Conservation (phyloP, 129 eudicot genomes). For the Rutidosis leptorrhynchoides region DNA sequence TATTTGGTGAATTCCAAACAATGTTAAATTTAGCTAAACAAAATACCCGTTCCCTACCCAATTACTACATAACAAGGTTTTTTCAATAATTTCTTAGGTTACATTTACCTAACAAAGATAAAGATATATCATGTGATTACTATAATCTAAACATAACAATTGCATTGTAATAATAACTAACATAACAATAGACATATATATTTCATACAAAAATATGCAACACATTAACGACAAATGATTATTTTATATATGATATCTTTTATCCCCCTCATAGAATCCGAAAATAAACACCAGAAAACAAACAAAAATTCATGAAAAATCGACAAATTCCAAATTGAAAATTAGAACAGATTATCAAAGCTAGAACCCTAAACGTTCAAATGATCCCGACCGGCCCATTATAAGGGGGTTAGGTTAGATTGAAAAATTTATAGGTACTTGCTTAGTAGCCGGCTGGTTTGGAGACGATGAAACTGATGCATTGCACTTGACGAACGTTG, state of each 20-base stretch:
- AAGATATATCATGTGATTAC: background rate
- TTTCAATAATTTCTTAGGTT: background rate
- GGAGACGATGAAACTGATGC: constrained; percentile 70
- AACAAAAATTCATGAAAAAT: constrained; percentile 14
- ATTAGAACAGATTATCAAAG: constrained; percentile 15
- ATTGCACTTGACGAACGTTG: constrained; percentile 74
- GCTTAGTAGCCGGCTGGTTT: constrained; percentile 41
- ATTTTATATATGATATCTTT: constrained; percentile 26
- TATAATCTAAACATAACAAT: background rate
- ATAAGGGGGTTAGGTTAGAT: constrained; percentile 23
- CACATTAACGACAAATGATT: constrained; percentile 17
- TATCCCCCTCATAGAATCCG: constrained; percentile 32
- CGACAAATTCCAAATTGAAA: constrained; percentile 7
- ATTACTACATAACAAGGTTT: background rate
- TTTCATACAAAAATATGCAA: background rate
- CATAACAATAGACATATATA: background rate
- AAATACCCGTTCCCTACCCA: too few species aligned
- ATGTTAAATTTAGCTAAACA: too few species aligned
- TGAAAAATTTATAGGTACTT: background rate
- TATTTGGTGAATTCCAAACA: background rate
- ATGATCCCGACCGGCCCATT: constrained; percentile 20
- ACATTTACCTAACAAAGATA: background rate
- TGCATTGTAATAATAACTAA: background rate
- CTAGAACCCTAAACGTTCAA: constrained; percentile 33
- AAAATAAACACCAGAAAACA: constrained; percentile 20